Base-by-base conservation (phyloP, 2,329 filamentous ascomycete species). In the Claviceps maximensis region DNA sequence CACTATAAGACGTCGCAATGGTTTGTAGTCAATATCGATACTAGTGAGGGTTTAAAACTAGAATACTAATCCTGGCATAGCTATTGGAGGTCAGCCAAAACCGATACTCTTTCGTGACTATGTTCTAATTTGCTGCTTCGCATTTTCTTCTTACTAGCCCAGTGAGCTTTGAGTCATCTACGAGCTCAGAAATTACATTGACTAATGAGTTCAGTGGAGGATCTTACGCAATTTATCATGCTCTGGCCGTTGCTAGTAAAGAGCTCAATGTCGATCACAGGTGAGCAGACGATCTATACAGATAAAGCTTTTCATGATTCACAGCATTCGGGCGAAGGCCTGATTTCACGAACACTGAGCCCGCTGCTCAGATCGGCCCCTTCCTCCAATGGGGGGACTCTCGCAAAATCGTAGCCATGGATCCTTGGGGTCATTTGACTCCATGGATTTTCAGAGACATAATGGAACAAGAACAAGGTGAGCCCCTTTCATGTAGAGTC, bases 361-460 rank as follows among this genome's bases (percentile, higher is more conserved):
- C 93, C 13, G 89, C 90, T n/a, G 87, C 82, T 23, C 80, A 84
- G 51, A 88, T 97, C 64, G 89, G 89, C 0, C 89, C 88, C 8
- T 95, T 95, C 61, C 83, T 87, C 8, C 82, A 93, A 70, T 98
- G 91, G 91, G 80, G 79, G 27, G 87, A 95, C 65, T 80, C 79
- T 62, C 89, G 88, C 69, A 97, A 96, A 74, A 97, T 98, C 57
- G 91, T 97, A 15, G 88, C 91, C 19, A 95, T 98, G 89, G 93
- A 97, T 65, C 91, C 91, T 0, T 87, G 86, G 67, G 91, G 93
- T 7, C 93, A 97, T 71, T 73, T 95, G 55, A 80, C 85, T 9
- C 87, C 88, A 9, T 90, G 85, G 84, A 71, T 94, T 2, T 95
- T 85, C 72, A 86, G 86, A 58, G 82, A 91, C 57, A 77, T 80